A percentile compares a stretch with the other conserved stretches of the same genome.
These are phyloP conservation scores for Candolleomyces efflorescens DNA, from an alignment of 768 basidiomycete species.

Conservation along the genomic window DNA sequence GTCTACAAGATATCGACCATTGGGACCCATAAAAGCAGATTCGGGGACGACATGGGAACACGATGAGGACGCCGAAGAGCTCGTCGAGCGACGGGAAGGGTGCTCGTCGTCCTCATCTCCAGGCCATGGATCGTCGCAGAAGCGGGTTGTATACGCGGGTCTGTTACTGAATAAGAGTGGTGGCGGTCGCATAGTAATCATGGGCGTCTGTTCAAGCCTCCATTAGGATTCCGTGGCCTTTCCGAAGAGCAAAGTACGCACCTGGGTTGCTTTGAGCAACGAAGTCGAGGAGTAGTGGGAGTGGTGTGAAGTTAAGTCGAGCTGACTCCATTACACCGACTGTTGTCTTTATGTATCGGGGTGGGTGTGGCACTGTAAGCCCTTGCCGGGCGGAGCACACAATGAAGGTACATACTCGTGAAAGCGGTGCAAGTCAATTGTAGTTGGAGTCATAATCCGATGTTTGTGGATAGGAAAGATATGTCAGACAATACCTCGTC, in stretches of 20 bases:
- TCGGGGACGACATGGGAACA: conserved; percentile 8
- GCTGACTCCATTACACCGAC: too few species aligned
- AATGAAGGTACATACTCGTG: too few species aligned
- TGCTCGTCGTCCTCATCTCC: background rate
- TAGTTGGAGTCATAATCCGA: too few species aligned
- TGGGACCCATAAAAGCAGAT: background rate
- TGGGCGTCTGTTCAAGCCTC: background rate
- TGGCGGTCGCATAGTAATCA: background rate
- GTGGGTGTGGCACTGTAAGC: too few species aligned
- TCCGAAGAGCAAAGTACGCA: background rate
- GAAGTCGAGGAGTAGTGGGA: background rate
- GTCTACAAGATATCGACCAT: conserved; percentile 4
- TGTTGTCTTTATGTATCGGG: too few species aligned
- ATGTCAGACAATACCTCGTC: too few species aligned
- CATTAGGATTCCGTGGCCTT: background rate
- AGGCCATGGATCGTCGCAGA: conserved; percentile 5
- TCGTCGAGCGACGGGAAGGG: background rate
- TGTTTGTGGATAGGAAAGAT: too few species aligned
- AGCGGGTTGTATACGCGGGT: background rate
- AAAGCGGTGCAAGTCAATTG: too few species aligned
- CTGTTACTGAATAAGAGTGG: background rate
- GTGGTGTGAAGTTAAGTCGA: background rate
- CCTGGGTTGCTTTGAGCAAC: background rate
- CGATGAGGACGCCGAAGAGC: conserved; percentile 5
- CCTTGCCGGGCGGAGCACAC: too few species aligned